Conservation (phyloP, 805 yeast species). For the Debaryomyces tyrocola region DNA sequence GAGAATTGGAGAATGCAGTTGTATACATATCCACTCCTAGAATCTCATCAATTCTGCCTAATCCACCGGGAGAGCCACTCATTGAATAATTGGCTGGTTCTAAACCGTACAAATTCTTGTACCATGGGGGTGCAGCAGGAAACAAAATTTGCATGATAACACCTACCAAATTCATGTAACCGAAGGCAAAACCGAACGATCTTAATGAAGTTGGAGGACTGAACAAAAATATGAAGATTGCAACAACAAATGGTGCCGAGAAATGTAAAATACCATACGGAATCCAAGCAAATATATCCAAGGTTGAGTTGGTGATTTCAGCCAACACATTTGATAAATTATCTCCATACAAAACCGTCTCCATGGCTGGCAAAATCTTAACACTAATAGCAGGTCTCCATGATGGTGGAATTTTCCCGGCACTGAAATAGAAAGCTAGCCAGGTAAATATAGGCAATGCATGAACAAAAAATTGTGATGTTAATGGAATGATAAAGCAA, state of each 20-base stretch:
- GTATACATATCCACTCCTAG: constrained; percentile 84
- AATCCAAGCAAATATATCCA: constrained; percentile 90
- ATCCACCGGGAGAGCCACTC: constrained; percentile 95
- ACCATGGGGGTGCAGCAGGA: constrained; percentile 99
- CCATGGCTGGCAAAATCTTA: constrained; percentile 85
- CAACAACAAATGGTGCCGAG: constrained; percentile 85
- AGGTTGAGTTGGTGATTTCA: constrained; percentile 57
- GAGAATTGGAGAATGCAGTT: constrained; percentile 77
- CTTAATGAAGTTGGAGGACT: constrained; percentile 89
- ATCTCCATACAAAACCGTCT: constrained; percentile 89
- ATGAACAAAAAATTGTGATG: constrained; percentile 80
- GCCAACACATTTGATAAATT: constrained; percentile 83
- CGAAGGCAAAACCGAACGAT: constrained; percentile 88
- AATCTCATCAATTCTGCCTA: constrained; percentile 79
- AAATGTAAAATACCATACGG: constrained; percentile 94
- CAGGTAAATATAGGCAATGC: constrained; percentile 84
- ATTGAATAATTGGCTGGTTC: constrained; percentile 88
- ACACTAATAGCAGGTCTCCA: constrained; percentile 90
- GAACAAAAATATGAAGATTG: constrained; percentile 74
- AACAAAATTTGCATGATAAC: constrained; percentile 78
- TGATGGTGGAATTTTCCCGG: constrained; percentile 67
- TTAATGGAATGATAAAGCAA: constrained; percentile 65
- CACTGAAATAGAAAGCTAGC: constrained; percentile 79
- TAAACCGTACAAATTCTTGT: constrained; percentile 77
- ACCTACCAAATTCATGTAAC: constrained; percentile 88